Percentiles rank a stretch among this genome's conserved stretches.
Conservation (phyloP, 2,329 filamentous ascomycete species). For the Colletotrichum viniferum region DNA sequence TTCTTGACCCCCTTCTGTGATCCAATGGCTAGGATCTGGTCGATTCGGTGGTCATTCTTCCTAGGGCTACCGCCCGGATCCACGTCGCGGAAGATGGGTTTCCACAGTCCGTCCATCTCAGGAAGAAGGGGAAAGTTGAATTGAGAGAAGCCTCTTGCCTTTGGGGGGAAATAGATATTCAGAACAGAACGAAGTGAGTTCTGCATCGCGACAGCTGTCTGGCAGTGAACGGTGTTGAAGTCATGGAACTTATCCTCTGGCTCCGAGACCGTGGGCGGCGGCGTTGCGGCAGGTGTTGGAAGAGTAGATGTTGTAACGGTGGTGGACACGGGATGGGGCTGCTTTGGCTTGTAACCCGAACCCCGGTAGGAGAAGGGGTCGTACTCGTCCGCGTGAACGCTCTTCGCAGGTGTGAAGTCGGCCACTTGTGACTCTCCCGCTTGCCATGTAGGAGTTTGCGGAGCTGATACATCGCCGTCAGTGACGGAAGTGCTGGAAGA, state of each 20-base stretch:
- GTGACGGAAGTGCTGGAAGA: not conserved
- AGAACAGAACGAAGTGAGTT: constrained; percentile 61
- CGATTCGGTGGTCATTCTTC: constrained; percentile 43
- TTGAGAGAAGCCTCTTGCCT: constrained; percentile 50
- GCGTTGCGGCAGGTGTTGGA: constrained; percentile 49
- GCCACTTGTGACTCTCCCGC: not conserved
- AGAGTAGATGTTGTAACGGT: constrained; percentile 34
- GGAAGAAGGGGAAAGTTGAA: constrained; percentile 52
- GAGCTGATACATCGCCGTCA: constrained; percentile 4
- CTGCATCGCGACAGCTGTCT: constrained; percentile 59
- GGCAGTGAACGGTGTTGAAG: constrained; percentile 42
- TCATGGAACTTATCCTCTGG: constrained; percentile 48
- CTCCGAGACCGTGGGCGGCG: constrained; percentile 35
- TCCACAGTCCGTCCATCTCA: constrained; percentile 57
- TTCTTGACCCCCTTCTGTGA: constrained; percentile 58
- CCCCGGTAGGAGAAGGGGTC: constrained; percentile 47
- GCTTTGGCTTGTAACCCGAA: not conserved
- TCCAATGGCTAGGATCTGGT: constrained; percentile 66
- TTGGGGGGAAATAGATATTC: constrained; percentile 52
- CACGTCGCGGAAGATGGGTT: constrained; percentile 51
- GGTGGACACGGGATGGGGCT: not conserved
- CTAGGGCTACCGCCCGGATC: constrained; percentile 30
- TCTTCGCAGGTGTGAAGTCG: not conserved
- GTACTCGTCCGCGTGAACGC: constrained; percentile 41
- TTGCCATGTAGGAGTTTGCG: not conserved